Base-by-base conservation (phyloP, 2,329 filamentous ascomycete genomes). In the Pseudocercospora cruenta region DNA sequence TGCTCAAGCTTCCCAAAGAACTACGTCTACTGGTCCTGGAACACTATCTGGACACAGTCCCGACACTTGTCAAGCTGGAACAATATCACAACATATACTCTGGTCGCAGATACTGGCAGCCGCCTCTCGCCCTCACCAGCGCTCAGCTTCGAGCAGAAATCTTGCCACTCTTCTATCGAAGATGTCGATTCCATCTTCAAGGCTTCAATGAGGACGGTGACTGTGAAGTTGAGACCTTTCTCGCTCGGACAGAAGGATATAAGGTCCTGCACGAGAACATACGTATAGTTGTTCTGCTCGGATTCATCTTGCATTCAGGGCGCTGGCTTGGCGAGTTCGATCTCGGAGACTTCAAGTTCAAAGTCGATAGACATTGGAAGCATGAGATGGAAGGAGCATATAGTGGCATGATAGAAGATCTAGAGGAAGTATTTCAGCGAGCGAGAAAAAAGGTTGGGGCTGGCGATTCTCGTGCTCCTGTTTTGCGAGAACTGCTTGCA, bases 321-420 rank as follows among this genome's bases (percentile, higher is more conserved):
- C 60, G 64, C 33, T 66, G 61, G 65, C 49, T 64, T n/a, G 61
- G 65, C 6, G 65, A 67, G 31, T 67, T 67, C 16, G 65, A 67
- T 53, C 61, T 67, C 9, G 58, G 58, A 9, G 24, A 8, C 4
- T 67, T 67, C 22, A 60, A 31, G 16, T 43, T 64, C 26, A 67
- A 67, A 9, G 61, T 67, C 7, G 65, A 67, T 19, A 63, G 58
- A 53, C 61, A 67, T 49, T 67, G 61, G 65, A 67, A 62, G 19
- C 65, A 67, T 45, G 62, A 62, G 28, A 67, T 67, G 51, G 65
- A 67, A 49, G 65, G 65, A 10, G 65, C 59, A 55, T 67, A 67
- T 54, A 64, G 65, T 31, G 58, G 65, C 21, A 67, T 64, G 65
- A 63, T 67, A 36, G 57, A 49, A 26, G 61, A 64, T 39, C n/a